Evolutionary conservation across 352 stramenopile species (phyloP).

Genomic region (Phytophthora capsici): DNA sequence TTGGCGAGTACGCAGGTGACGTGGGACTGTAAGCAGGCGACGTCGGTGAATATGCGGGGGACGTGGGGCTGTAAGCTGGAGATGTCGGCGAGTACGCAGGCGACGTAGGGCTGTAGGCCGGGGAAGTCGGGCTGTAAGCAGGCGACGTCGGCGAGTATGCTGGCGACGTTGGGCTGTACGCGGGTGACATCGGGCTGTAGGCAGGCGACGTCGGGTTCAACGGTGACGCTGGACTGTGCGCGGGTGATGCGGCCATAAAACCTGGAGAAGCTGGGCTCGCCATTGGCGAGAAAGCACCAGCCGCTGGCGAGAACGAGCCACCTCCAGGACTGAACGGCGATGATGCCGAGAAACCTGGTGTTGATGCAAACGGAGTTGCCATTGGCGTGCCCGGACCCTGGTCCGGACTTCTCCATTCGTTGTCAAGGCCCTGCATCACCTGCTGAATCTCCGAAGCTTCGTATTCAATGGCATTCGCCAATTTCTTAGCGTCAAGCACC

Average conservation of each 20-base stretch:
- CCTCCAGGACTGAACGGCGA: conserved; percentile 86
- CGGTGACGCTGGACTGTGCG: conserved; percentile 76
- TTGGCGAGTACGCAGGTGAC: conserved; percentile 74
- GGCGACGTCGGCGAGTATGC: conserved; percentile 83
- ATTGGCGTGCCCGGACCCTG: conserved; percentile 81
- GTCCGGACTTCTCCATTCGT: conserved; percentile 90
- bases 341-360: conserved; percentile 89
- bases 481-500: conserved; percentile 98
- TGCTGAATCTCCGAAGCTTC: conserved; percentile 93
- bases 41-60: conserved; percentile 85
- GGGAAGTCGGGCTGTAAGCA: conserved; percentile 82
- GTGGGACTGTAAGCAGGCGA: conserved; percentile 83
- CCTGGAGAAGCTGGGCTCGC: conserved; percentile 77
- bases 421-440: conserved; percentile 91
- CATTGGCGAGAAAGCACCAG: conserved; percentile 87
- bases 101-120: conserved; percentile 73
- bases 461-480: conserved; percentile 97
- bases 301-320: conserved; percentile 90
- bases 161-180: conserved; percentile 85
- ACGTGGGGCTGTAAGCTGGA: conserved; percentile 77
- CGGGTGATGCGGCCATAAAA: conserved; percentile 77
- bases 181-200: conserved; percentile 89
- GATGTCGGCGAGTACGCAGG: conserved; percentile 81
- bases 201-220: conserved; percentile 83
- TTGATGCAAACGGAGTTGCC: conserved; percentile 85